Conservation (phyloP, 2,329 filamentous ascomycete genomes). For the Stachybotrys chlorohalonatus region DNA sequence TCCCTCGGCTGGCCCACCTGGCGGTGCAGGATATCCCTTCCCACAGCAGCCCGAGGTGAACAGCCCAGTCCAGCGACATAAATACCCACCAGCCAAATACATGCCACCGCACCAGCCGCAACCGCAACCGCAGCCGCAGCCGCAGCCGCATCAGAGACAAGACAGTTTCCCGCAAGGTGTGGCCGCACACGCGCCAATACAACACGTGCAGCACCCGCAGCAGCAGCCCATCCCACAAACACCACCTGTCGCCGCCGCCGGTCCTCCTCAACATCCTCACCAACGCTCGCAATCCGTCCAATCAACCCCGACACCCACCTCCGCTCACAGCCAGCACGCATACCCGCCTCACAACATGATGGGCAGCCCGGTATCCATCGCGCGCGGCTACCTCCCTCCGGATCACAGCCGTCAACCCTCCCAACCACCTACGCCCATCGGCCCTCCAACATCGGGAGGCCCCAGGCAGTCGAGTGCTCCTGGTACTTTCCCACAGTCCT, state of each 20-base stretch:
- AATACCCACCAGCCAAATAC: constrained; percentile 35
- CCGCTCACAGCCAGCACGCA: constrained; percentile 49
- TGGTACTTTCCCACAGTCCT: constrained; percentile 36
- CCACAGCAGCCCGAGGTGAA: constrained; percentile 33
- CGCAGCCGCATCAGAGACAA: constrained; percentile 26
- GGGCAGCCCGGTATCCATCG: constrained; percentile 40
- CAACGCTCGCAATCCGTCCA: constrained; percentile 49
- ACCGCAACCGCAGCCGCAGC: not conserved
- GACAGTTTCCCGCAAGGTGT: constrained; percentile 35
- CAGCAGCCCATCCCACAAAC: constrained; percentile 34
- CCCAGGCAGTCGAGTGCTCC: constrained; percentile 33
- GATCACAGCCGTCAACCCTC: constrained; percentile 40
- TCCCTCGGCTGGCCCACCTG: constrained; percentile 28
- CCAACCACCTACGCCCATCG: constrained; percentile 45
- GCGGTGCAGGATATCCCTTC: constrained; percentile 39
- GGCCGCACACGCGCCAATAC: constrained; percentile 13
- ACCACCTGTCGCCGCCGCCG: constrained; percentile 36
- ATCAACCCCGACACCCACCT: constrained; percentile 52
- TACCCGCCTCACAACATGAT: constrained; percentile 41
- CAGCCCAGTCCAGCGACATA: constrained; percentile 44
- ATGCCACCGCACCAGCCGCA: constrained; percentile 30
- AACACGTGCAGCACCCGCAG: constrained; percentile 25
- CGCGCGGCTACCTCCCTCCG: constrained; percentile 29
- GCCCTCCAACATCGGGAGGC: constrained; percentile 34
- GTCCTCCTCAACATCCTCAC: constrained; percentile 28